Evolutionary conservation across 2,329 filamentous ascomycete genomes (phyloP).

Genomic region (Hypomyces perniciosus): DNA sequence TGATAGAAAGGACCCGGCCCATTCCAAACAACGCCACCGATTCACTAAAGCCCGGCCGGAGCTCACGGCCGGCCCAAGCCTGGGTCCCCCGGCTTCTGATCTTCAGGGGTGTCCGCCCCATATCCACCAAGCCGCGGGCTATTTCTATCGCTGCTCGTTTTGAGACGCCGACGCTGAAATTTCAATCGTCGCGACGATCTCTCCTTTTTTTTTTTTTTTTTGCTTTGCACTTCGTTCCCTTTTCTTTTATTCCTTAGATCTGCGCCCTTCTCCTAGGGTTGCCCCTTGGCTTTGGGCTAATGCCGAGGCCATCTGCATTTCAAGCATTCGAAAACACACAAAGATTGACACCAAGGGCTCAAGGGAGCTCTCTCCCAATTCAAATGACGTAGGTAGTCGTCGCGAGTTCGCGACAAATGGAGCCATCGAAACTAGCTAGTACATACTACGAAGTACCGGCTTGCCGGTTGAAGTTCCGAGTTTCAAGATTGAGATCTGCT

Average conservation of each 20-base stretch:
- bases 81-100: slow-evolving; percentile 8
- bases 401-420: background rate
- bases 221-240: slow-evolving; percentile 1
- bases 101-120: slow-evolving; percentile 15
- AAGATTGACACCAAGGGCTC: no score
- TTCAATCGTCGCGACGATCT: slow-evolving; percentile 25
- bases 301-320: background rate
- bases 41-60: background rate
- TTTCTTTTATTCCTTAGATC: background rate
- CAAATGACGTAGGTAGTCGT: background rate
- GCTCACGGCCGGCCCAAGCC: background rate
- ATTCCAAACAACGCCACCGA: background rate
- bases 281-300: background rate
- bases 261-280: background rate
- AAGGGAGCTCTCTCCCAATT: no score
- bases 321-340: no score
- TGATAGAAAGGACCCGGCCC: background rate
- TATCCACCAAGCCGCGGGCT: background rate
- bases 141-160: slow-evolving; percentile 4
- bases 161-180: slow-evolving; percentile 19
- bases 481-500: slow-evolving; percentile 15
- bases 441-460: background rate
- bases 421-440: background rate
- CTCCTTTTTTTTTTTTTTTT: background rate
- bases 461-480: background rate